A percentile compares a stretch with the other conserved stretches of the same genome.
Evolutionary conservation across 192 early-diverging fungal species (phyloP).

Genomic region (Neocallimastix lanati): DNA sequence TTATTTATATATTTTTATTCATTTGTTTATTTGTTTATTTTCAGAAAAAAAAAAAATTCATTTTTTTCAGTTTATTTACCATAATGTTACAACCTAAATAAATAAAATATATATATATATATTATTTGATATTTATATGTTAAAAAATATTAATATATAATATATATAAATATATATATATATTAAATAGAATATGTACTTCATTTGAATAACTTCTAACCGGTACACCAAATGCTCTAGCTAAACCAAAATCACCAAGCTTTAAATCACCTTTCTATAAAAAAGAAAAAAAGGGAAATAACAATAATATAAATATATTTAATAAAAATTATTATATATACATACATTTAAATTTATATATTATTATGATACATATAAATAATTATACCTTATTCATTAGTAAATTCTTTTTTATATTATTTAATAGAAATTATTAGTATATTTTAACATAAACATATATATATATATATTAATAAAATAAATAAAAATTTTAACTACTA

Average conservation of each 20-base stretch:
- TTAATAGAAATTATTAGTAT: too few species aligned
- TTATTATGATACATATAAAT: not conserved
- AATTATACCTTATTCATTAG: not conserved
- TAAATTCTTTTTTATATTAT: conserved; percentile 1
- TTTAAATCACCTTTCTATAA: conserved; percentile 50
- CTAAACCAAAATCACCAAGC: conserved; percentile 87
- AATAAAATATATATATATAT: not conserved
- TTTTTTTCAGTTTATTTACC: not conserved
- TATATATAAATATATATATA: not conserved
- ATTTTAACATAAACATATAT: too few species aligned
- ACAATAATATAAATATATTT: too few species aligned
- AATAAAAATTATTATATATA: too few species aligned
- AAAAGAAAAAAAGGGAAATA: not conserved
- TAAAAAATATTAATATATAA: not conserved
- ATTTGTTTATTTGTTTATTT: too few species aligned
- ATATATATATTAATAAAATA: too few species aligned
- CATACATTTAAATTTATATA: conserved; percentile 11
- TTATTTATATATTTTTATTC: too few species aligned
- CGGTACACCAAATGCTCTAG: conserved; percentile 90
- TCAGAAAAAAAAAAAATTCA: too few species aligned
- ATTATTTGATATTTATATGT: not conserved
- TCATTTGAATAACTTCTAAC: conserved; percentile 71
- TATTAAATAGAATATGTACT: conserved; percentile 11
- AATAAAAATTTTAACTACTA: too few species aligned
- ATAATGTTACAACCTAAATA: not conserved